Evolutionary conservation across 2,329 filamentous ascomycete species (phyloP).

Genomic region (Drechslerella stenobrocha): DNA sequence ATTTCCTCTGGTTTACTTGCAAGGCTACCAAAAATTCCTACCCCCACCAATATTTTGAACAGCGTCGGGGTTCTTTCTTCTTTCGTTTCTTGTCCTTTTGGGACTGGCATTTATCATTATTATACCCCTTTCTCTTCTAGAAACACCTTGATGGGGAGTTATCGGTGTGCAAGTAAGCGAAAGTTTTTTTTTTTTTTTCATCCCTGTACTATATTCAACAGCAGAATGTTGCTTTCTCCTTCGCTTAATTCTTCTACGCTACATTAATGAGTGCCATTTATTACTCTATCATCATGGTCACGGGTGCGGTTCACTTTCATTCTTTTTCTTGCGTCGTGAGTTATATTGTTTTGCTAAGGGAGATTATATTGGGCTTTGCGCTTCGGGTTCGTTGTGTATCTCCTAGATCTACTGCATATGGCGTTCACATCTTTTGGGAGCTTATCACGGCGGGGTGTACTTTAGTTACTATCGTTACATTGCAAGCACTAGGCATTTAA

Average conservation of each 20-base stretch:
- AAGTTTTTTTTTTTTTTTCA: conserved; percentile 43
- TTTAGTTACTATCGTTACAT: too few relatives aligned
- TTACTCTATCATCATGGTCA: conserved; percentile 13
- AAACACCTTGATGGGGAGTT: conserved; percentile 41
- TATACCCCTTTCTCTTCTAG: conserved; percentile 40
- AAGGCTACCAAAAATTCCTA: conserved; percentile 10
- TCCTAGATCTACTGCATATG: too few relatives aligned
- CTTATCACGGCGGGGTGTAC: not conserved
- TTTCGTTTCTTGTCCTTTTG: conserved; percentile 48
- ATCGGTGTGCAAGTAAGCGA: conserved; percentile 43
- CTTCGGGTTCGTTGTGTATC: too few relatives aligned
- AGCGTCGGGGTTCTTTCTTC: conserved; percentile 47
- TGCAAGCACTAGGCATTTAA: too few relatives aligned
- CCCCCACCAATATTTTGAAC: conserved; percentile 44
- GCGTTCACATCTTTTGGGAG: not conserved
- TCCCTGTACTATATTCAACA: conserved; percentile 42
- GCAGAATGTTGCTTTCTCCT: conserved; percentile 46
- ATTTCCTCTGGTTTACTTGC: conserved; percentile 2
- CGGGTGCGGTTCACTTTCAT: conserved; percentile 10
- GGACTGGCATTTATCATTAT: conserved; percentile 26
- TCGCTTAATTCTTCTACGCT: conserved; percentile 27
- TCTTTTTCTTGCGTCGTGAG: not conserved
- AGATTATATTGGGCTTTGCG: not conserved
- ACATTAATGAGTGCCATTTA: conserved; percentile 33
- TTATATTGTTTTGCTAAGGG: not conserved